Conservation (phyloP, 352 stramenopile species). For the Phytophthora citricola region DNA sequence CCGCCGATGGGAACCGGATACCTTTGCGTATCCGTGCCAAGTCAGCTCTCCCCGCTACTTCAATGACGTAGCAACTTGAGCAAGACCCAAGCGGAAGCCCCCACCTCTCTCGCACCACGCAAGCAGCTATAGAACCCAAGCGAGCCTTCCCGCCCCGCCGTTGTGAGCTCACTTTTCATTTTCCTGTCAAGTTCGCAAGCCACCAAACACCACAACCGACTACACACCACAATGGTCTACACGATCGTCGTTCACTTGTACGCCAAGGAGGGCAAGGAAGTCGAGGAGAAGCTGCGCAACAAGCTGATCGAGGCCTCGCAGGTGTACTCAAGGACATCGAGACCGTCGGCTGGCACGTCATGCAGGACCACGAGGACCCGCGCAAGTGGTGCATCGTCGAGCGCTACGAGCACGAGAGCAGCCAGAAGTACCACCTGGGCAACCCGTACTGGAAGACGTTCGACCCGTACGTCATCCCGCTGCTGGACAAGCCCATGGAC, state of each 20-base stretch:
- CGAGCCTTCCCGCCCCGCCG: background rate
- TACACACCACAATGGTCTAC: conserved; percentile 36
- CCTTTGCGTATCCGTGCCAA: conserved; percentile 28
- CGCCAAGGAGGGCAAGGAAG: conserved; percentile 46
- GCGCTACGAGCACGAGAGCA: conserved; percentile 43
- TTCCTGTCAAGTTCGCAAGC: conserved; percentile 28
- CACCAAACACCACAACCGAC: background rate
- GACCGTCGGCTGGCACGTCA: conserved; percentile 38
- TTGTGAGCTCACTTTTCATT: conserved; percentile 32
- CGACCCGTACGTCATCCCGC: conserved; percentile 34
- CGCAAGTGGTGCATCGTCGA: conserved; percentile 49
- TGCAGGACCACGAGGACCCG: conserved; percentile 41
- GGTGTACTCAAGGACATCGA: conserved; percentile 43
- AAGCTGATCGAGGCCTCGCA: conserved; percentile 47
- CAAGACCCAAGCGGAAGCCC: conserved; percentile 27
- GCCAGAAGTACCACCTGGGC: conserved; percentile 38
- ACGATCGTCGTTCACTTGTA: conserved; percentile 44
- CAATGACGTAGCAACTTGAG: conserved; percentile 26
- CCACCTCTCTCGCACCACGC: background rate
- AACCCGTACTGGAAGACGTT: conserved; percentile 45
- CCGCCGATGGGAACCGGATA: conserved; percentile 18
- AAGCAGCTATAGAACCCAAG: background rate
- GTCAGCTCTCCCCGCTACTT: conserved; percentile 10
- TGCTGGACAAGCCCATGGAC: conserved; percentile 39
- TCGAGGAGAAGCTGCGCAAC: conserved; percentile 46